Conservation (phyloP, 2,329 filamentous ascomycete species). For the Trichoderma semiorbis region DNA sequence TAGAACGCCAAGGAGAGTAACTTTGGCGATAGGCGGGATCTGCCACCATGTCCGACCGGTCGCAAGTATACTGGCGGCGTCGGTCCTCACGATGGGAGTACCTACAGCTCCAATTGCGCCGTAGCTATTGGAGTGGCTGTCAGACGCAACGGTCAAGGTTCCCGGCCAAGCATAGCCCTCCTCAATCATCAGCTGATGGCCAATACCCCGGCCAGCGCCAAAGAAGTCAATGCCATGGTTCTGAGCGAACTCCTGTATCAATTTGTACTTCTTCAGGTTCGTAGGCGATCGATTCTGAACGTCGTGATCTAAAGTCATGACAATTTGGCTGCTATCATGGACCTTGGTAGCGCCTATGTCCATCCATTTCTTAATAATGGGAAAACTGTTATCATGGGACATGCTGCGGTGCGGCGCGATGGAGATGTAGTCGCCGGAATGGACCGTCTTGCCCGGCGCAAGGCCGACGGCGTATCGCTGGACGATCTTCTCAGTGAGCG, state of each 20-base stretch:
- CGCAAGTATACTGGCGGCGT: not conserved
- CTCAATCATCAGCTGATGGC: not conserved
- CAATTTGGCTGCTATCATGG: not conserved
- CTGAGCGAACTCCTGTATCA: not conserved
- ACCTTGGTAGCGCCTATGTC: not conserved
- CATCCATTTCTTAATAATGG: not conserved
- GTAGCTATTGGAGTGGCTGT: not conserved
- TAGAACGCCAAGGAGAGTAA: not conserved
- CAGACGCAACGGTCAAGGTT: not conserved
- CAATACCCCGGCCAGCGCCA: not conserved
- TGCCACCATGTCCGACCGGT: not conserved
- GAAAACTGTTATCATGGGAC: slow-evolving; percentile 38
- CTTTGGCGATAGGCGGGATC: not conserved
- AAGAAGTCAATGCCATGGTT: not conserved
- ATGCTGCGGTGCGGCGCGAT: slow-evolving; percentile 64
- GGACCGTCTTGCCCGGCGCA: slow-evolving; percentile 69
- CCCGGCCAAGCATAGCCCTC: not conserved
- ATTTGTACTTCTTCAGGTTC: not conserved
- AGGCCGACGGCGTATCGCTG: slow-evolving; percentile 76
- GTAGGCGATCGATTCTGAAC: not conserved
- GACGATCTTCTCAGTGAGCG: slow-evolving; percentile 88
- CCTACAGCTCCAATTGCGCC: not conserved
- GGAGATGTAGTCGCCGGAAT: slow-evolving; percentile 78
- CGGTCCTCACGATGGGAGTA: not conserved
- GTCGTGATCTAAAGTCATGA: not conserved